A percentile compares a stretch with the other conserved stretches of the same genome.
phyloP scores from a whole-genome alignment of 2,329 filamentous ascomycete species.

The Cercospora zeina region DNA sequence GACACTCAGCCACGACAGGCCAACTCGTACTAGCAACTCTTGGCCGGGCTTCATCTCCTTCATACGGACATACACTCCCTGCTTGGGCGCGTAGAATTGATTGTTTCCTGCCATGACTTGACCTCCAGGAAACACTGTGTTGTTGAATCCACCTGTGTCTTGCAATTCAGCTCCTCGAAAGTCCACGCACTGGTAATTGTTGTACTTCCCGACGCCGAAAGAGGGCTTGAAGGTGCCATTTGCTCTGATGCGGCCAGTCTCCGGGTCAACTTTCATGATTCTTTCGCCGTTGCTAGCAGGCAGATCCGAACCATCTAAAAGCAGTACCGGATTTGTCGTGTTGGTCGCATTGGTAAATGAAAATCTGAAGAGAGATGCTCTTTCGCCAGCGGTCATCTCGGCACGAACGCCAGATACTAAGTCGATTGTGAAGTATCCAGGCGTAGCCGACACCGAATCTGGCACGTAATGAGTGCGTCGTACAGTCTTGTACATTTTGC shows the following conservation, averaged over 20 bases:
- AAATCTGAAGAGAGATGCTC: conserved; percentile 61
- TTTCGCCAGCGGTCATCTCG: conserved; percentile 61
- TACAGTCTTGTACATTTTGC: conserved; percentile 54
- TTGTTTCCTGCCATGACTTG: conserved; percentile 39
- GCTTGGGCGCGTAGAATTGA: conserved; percentile 32
- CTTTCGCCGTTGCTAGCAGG: conserved; percentile 53
- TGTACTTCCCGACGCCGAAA: conserved; percentile 61
- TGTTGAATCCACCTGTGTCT: conserved; percentile 59
- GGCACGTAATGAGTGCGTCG: conserved; percentile 50
- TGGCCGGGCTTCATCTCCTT: conserved; percentile 41
- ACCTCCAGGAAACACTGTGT: conserved; percentile 47
- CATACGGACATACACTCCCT: conserved; percentile 40
- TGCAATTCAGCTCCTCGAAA: conserved; percentile 54
- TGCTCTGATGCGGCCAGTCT: conserved; percentile 57
- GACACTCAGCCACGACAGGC: conserved; percentile 66
- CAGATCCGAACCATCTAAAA: conserved; percentile 61
- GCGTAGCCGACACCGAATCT: conserved; percentile 55
- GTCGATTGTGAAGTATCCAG: conserved; percentile 60
- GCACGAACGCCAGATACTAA: conserved; percentile 57
- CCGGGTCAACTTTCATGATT: conserved; percentile 53
- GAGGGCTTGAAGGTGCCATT: conserved; percentile 61
- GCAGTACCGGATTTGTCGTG: conserved; percentile 53
- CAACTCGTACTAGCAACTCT: conserved; percentile 62
- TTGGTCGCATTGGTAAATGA: conserved; percentile 47
- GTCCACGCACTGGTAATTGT: conserved; percentile 61